These are phyloP conservation scores for Powellomyces hirtus DNA, from an alignment of 192 early-diverging fungal species.

Conservation along the genomic window DNA sequence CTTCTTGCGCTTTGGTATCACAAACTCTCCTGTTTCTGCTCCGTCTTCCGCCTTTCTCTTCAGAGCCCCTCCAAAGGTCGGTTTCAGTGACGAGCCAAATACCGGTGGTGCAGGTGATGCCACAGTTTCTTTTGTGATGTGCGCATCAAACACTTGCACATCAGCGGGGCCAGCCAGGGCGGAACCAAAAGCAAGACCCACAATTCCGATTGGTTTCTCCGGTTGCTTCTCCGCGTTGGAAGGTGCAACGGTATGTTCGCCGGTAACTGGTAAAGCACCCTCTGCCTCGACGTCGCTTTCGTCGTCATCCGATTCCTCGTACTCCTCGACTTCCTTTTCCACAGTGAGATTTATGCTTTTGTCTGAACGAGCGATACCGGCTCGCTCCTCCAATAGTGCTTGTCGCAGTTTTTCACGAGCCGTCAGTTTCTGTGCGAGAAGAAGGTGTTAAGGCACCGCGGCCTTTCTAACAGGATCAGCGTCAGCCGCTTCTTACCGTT, in stretches of 20 bases:
- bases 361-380: constrained; percentile 38
- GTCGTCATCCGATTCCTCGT: constrained; percentile 19
- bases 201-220: neutral
- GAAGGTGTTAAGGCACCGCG: neutral
- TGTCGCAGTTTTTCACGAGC: constrained; percentile 41
- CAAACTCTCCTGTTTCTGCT: constrained; percentile 16
- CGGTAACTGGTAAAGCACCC: neutral
- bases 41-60: constrained; percentile 35
- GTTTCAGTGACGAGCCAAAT: constrained; percentile 31
- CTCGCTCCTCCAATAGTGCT: constrained; percentile 47
- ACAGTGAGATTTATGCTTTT: constrained; percentile 24
- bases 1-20: constrained; percentile 31
- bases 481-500: constrained; percentile 9
- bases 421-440: constrained; percentile 34
- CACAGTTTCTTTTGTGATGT: neutral
- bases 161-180: constrained; percentile 7
- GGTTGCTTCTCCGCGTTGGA: neutral
- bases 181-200: constrained; percentile 22
- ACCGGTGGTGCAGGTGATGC: constrained; percentile 10
- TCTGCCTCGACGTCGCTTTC: constrained; percentile 13
- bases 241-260: neutral
- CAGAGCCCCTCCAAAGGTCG: constrained; percentile 40
- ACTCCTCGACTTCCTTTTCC: constrained; percentile 33
- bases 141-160: constrained; percentile 16
- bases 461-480: neutral